phyloP scores from a whole-genome alignment of 2,329 filamentous ascomycete genomes.

The Arthrobotrys entomopaga region DNA sequence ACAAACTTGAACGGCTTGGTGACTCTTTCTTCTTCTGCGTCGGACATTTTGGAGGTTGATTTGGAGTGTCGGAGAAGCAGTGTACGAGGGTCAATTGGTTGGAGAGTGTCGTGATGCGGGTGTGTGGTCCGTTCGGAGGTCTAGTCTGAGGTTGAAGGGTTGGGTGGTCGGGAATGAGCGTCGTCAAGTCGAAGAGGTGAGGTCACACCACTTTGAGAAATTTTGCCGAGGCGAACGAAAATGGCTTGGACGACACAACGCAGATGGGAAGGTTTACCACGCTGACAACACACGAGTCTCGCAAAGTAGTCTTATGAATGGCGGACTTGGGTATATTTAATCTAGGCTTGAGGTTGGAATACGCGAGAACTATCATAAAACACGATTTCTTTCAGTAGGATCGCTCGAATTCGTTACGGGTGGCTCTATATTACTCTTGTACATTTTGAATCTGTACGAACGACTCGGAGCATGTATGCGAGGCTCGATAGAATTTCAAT shows the following conservation, averaged over 20 bases:
- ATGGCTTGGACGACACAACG: conserved; percentile 19
- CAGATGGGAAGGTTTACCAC: not conserved
- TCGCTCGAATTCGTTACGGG: too few relatives aligned
- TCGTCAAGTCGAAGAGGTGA: conserved; percentile 2
- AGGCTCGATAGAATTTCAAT: too few relatives aligned
- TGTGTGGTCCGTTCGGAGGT: conserved; percentile 25
- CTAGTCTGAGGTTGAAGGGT: conserved; percentile 15
- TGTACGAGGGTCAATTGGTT: conserved; percentile 9
- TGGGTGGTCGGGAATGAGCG: conserved; percentile 12
- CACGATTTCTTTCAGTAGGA: too few relatives aligned
- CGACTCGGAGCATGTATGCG: too few relatives aligned
- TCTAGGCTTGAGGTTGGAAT: too few relatives aligned
- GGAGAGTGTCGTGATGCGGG: conserved; percentile 1
- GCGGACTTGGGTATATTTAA: too few relatives aligned
- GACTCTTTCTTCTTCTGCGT: conserved; percentile 75
- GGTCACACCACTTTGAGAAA: conserved; percentile 54
- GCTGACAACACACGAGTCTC: conserved; percentile 21
- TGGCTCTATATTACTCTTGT: too few relatives aligned
- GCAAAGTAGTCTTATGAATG: too few relatives aligned
- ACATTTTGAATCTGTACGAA: too few relatives aligned
- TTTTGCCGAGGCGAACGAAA: conserved; percentile 41
- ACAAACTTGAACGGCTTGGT: conserved; percentile 99
- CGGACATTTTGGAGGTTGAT: conserved; percentile 74
- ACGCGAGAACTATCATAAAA: too few relatives aligned
- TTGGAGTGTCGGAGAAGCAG: not conserved